phyloP scores from a whole-genome alignment of 805 yeast species.

The Saturnispora besseyi region DNA sequence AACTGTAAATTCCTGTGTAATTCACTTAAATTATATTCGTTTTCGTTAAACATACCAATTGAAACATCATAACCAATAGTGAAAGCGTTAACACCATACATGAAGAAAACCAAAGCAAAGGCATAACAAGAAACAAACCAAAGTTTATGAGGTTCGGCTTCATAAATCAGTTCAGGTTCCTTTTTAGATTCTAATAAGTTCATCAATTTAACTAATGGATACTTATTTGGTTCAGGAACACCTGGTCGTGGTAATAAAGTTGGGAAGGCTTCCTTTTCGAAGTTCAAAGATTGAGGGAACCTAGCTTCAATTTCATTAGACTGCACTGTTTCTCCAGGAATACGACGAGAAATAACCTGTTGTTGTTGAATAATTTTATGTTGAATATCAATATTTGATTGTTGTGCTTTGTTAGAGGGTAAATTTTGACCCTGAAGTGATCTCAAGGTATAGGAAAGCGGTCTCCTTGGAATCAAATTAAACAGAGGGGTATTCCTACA shows the following conservation, averaged over 20 bases:
- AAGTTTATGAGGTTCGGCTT: slow-evolving; percentile 73
- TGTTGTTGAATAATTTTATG: slow-evolving; percentile 21
- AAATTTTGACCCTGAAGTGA: neutral
- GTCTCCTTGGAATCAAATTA: neutral
- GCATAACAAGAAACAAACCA: slow-evolving; percentile 65
- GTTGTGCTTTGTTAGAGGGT: neutral
- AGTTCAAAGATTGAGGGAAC: slow-evolving; percentile 52
- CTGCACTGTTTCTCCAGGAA: slow-evolving; percentile 46
- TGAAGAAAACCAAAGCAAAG: slow-evolving; percentile 55
- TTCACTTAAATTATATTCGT: slow-evolving; percentile 24
- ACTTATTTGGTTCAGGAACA: slow-evolving; percentile 61
- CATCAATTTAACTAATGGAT: slow-evolving; percentile 54
- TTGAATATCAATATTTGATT: slow-evolving; percentile 5
- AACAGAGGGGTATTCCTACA: neutral
- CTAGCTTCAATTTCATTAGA: slow-evolving; percentile 46
- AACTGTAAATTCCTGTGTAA: slow-evolving; percentile 20
- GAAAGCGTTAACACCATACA: slow-evolving; percentile 50
- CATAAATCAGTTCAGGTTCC: slow-evolving; percentile 68
- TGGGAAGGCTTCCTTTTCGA: slow-evolving; percentile 55
- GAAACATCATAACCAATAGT: slow-evolving; percentile 26
- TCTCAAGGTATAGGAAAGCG: neutral
- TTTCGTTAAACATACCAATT: slow-evolving; percentile 20
- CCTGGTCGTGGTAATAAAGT: slow-evolving; percentile 67
- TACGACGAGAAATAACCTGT: slow-evolving; percentile 32
- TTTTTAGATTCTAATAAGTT: slow-evolving; percentile 40